A percentile compares a stretch with the other conserved stretches of the same genome.
These are phyloP conservation scores for Athelia psychrophila DNA, from an alignment of 1,284 basidiomycete genomes.

Conservation along the genomic window DNA sequence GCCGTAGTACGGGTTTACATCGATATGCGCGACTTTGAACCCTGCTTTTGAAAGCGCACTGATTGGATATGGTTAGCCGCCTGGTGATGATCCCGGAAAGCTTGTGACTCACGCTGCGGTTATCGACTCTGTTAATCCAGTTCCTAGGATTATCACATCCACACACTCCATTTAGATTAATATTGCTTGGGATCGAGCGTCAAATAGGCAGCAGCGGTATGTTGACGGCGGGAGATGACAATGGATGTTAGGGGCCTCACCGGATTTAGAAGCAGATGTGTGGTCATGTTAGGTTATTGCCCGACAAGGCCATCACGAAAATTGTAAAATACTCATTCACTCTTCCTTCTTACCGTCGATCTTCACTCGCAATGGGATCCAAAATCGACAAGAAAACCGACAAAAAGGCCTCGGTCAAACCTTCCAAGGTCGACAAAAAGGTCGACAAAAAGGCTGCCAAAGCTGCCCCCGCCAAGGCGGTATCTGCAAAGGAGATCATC, in stretches of 20 bases:
- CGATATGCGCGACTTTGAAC: slow-evolving; percentile 85
- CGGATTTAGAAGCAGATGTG: neutral
- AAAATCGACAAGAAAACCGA: slow-evolving; percentile 42
- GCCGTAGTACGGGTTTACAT: slow-evolving; percentile 86
- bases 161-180: slow-evolving; percentile 43
- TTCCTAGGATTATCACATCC: slow-evolving; percentile 84
- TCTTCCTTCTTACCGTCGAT: slow-evolving; percentile 6
- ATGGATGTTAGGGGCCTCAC: slow-evolving; percentile 1
- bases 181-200: neutral
- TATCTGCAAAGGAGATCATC: slow-evolving; percentile 29
- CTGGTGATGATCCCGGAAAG: slow-evolving; percentile 4
- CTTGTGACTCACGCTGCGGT: slow-evolving; percentile 72
- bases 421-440: slow-evolving; percentile 32
- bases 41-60: slow-evolving; percentile 89
- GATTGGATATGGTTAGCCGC: slow-evolving; percentile 8
- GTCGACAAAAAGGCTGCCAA: slow-evolving; percentile 37
- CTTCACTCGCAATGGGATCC: slow-evolving; percentile 30
- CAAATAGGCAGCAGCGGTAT: too few species aligned
- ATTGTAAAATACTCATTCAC: slow-evolving; percentile 14
- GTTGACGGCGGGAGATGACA: neutral
- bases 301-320: slow-evolving; percentile 5
- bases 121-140: slow-evolving; percentile 86
- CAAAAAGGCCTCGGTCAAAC: slow-evolving; percentile 38
- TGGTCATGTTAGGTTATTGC: slow-evolving; percentile 5
- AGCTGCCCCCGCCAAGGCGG: slow-evolving; percentile 17